Conservation (phyloP, 75 land plant genomes). For the Pseudotsuga menziesii region DNA sequence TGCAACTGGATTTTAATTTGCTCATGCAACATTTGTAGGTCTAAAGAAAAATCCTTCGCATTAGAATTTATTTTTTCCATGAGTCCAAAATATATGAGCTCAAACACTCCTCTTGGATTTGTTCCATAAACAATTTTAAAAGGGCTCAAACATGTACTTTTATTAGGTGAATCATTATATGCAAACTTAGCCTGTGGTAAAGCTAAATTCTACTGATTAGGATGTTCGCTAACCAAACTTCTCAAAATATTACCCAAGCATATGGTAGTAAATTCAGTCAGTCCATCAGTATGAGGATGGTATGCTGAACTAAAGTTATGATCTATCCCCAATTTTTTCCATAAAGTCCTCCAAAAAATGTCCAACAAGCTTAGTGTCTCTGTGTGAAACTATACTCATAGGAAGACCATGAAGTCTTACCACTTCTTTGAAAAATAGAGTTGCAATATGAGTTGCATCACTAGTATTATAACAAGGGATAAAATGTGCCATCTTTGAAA, state of each 20-base stretch:
- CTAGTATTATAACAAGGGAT: no score
- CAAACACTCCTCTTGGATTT: neutral
- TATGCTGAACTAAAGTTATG: neutral
- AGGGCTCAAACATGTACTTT: neutral
- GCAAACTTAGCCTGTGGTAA: neutral
- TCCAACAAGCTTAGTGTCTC: no score
- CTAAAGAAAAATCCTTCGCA: neutral
- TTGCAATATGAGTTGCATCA: no score
- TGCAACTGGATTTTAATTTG: neutral
- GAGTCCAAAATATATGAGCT: neutral
- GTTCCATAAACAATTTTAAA: constrained; percentile 1
- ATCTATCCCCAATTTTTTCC: neutral
- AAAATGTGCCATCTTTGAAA: no score
- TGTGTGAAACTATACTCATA: no score
- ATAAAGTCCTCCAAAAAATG: neutral
- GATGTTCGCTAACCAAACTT: neutral
- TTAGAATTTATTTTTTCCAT: neutral
- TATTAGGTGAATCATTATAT: neutral
- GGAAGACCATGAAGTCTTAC: no score
- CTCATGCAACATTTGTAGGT: neutral
- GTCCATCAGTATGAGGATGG: neutral
- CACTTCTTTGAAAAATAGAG: no score
- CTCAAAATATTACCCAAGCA: neutral
- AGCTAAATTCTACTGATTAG: neutral
- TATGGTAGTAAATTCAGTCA: neutral